A percentile compares a stretch with the other conserved stretches of the same genome.
phyloP scores from a whole-genome alignment of 768 basidiomycete genomes.

The Collybia mongolica region DNA sequence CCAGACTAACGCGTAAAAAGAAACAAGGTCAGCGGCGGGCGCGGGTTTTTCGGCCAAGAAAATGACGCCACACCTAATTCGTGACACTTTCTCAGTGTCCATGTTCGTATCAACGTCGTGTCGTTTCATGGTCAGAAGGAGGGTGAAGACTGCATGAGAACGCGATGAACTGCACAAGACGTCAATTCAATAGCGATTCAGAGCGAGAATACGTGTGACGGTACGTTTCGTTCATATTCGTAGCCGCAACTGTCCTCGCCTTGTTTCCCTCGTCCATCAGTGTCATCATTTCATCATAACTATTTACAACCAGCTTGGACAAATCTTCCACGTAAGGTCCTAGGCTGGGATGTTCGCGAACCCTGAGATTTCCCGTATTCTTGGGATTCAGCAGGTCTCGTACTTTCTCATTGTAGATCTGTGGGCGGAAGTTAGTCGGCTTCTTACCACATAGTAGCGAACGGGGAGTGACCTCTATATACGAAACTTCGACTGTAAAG shows the following conservation, averaged over 20 bases:
- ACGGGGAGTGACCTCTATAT: slow-evolving; percentile 71
- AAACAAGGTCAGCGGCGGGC: not conserved
- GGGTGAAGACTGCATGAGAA: slow-evolving; percentile 97
- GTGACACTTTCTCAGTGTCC: slow-evolving; percentile 98
- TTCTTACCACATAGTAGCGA: not conserved
- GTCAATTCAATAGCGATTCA: slow-evolving; percentile 3
- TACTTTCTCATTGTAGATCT: slow-evolving; percentile 99
- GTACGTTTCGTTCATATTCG: slow-evolving; percentile 99
- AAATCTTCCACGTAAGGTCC: slow-evolving; percentile 99
- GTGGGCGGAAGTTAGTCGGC: not conserved
- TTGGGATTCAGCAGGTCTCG: slow-evolving; percentile 96
- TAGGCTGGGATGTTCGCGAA: slow-evolving; percentile 93
- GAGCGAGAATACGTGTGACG: slow-evolving; percentile 20
- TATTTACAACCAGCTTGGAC: slow-evolving; percentile 87
- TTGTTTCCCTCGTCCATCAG: slow-evolving; percentile 99
- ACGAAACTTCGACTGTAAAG: slow-evolving; percentile 97
- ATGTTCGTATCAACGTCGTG: slow-evolving; percentile 83
- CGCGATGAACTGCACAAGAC: slow-evolving; percentile 71
- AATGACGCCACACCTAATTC: slow-evolving; percentile 68
- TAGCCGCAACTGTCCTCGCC: slow-evolving; percentile 96
- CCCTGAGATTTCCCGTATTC: slow-evolving; percentile 93
- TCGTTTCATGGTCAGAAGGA: slow-evolving; percentile 89
- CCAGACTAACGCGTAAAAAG: slow-evolving; percentile 52
- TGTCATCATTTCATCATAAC: slow-evolving; percentile 96
- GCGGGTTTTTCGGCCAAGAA: slow-evolving; percentile 3